Percentiles rank a stretch among this genome's conserved stretches.
phyloP scores from a whole-genome alignment of 2,329 filamentous ascomycete genomes.

The Ascochyta lentis region DNA sequence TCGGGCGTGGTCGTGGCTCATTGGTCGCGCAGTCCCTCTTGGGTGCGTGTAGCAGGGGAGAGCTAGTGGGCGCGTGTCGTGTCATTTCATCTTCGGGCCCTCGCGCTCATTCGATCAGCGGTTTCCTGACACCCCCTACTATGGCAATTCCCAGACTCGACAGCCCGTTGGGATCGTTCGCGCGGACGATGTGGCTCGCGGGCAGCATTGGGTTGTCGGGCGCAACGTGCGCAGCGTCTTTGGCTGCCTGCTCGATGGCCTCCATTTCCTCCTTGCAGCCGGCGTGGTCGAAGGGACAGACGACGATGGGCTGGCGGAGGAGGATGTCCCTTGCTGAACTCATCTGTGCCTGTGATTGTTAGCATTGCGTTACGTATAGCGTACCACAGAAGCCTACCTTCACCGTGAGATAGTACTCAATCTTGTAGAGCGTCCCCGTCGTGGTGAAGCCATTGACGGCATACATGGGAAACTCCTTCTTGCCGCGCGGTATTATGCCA shows the following conservation, averaged over 20 bases:
- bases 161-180: conserved; percentile 72
- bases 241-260: conserved; percentile 93
- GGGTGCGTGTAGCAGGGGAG: not conserved
- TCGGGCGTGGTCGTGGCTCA: no score
- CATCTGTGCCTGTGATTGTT: conserved; percentile 77
- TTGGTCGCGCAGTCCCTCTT: not conserved
- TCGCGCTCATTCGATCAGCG: conserved; percentile 67
- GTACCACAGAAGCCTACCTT: conserved; percentile 67
- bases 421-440: conserved; percentile 92
- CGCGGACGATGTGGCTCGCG: conserved; percentile 79
- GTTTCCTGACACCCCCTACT: conserved; percentile 67
- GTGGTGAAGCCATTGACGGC: conserved; percentile 91
- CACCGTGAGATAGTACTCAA: conserved; percentile 94
- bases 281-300: conserved; percentile 93
- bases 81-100: not conserved
- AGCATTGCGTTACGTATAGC: not conserved
- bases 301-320: conserved; percentile 90
- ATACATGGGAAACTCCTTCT: conserved; percentile 87
- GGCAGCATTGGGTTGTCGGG: conserved; percentile 93
- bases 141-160: conserved; percentile 67
- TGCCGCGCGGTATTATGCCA: conserved; percentile 83
- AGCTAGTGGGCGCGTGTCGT: no score
- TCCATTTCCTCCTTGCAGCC: conserved; percentile 99
- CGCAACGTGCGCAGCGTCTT: conserved; percentile 87
- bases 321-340: conserved; percentile 87